These are phyloP conservation scores for Pythium monospermum DNA, from an alignment of 352 stramenopile species.

Conservation along the genomic window DNA sequence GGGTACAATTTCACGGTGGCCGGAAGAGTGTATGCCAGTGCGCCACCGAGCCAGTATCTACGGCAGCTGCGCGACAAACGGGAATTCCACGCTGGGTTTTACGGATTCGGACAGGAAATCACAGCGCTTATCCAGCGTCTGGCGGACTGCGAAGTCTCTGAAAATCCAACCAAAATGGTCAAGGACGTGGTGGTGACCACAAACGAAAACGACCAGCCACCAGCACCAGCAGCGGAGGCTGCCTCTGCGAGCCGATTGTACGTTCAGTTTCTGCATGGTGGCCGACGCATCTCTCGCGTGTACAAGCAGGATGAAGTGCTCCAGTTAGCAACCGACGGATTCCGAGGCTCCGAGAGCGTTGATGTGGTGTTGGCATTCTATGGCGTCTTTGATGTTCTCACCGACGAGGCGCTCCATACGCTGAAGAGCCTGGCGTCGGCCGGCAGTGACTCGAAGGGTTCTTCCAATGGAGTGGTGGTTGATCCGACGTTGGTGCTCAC, in stretches of 20 bases:
- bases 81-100: constrained; percentile 28
- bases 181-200: no score
- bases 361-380: constrained; percentile 46
- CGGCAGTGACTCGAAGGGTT: not conserved
- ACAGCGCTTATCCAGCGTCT: no score
- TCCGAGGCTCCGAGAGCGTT: not conserved
- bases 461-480: constrained; percentile 3
- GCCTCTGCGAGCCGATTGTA: not conserved
- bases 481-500: constrained; percentile 12
- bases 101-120: constrained; percentile 39
- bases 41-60: constrained; percentile 27
- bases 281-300: constrained; percentile 1
- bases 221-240: no score
- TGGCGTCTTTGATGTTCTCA: constrained; percentile 42
- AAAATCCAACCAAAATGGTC: not conserved
- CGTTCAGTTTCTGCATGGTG: not conserved
- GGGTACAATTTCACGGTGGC: constrained; percentile 66
- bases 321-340: not conserved
- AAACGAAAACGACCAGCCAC: no score
- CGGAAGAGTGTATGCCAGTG: constrained; percentile 54
- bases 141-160: no score
- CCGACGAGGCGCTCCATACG: constrained; percentile 19
- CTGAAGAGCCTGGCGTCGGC: constrained; percentile 21
- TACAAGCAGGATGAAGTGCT: constrained; percentile 29
- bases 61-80: constrained; percentile 19